phyloP scores from a whole-genome alignment of 2,329 filamentous ascomycete genomes.

The Coniochaeta sp. region DNA sequence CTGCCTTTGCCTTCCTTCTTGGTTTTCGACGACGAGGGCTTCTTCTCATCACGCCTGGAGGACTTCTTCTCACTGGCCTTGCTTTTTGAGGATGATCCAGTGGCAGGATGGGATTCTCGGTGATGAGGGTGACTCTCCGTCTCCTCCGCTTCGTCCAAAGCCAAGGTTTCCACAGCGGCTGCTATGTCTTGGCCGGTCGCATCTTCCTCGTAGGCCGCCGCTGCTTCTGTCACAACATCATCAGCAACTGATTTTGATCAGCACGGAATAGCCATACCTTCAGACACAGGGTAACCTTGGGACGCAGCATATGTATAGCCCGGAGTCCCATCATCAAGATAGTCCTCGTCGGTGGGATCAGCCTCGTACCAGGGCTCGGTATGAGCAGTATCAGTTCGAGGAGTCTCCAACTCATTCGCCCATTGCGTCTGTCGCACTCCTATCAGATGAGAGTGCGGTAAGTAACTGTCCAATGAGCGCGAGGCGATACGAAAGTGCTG shows the following conservation, averaged over 20 bases:
- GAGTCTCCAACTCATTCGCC: not conserved
- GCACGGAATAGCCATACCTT: not conserved
- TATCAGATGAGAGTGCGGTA: not conserved
- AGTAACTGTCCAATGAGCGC: not conserved
- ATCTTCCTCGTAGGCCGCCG: not conserved
- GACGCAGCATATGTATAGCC: not conserved
- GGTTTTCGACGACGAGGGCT: not conserved
- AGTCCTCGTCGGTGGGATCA: not conserved
- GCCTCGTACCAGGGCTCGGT: not conserved
- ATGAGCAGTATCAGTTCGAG: too few relatives aligned
- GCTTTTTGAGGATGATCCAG: not conserved
- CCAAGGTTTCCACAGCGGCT: not conserved
- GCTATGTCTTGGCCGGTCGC: not conserved
- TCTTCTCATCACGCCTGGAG: not conserved
- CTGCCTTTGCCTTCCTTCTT: not conserved
- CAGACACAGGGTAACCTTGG: too few relatives aligned
- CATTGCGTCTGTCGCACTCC: not conserved
- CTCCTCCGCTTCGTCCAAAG: not conserved
- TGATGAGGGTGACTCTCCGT: not conserved
- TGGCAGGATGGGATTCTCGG: not conserved
- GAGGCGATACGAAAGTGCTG: not conserved
- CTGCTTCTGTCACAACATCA: not conserved
- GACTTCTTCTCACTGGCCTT: not conserved
- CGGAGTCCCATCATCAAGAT: not conserved
- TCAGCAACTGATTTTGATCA: not conserved